A percentile compares a stretch with the other conserved stretches of the same genome.
phyloP scores from a whole-genome alignment of 2,329 filamentous ascomycete species.

The Magnaporthiopsis incrustans region DNA sequence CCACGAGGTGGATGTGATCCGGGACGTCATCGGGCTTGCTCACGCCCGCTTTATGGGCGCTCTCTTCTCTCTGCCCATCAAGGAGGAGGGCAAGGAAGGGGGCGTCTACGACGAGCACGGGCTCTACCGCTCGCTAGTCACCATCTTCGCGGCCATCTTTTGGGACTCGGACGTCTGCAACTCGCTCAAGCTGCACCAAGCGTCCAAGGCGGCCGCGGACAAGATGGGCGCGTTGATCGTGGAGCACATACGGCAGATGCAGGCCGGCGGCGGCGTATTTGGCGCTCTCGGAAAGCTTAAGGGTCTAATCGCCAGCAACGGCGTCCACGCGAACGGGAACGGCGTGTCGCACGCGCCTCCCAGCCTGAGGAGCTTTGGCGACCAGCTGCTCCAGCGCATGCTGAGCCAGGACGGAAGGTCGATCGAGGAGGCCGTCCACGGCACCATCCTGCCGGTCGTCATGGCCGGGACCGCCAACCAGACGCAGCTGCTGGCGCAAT shows the following conservation, averaged over 20 bases:
- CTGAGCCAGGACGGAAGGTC: slow-evolving; percentile 40
- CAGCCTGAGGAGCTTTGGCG: slow-evolving; percentile 47
- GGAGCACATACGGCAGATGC: neutral
- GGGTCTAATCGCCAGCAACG: neutral
- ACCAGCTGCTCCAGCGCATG: slow-evolving; percentile 46
- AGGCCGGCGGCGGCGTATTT: neutral
- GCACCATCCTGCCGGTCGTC: slow-evolving; percentile 48
- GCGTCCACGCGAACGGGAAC: neutral
- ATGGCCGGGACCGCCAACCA: slow-evolving; percentile 51
- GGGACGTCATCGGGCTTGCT: slow-evolving; percentile 51
- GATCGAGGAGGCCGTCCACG: slow-evolving; percentile 46
- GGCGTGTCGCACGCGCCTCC: slow-evolving; percentile 15
- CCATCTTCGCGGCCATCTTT: slow-evolving; percentile 20
- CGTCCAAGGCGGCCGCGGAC: neutral
- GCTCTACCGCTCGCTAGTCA: slow-evolving; percentile 32
- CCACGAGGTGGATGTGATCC: slow-evolving; percentile 32
- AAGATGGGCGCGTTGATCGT: slow-evolving; percentile 1
- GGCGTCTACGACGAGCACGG: slow-evolving; percentile 22
- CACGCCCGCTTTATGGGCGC: slow-evolving; percentile 48
- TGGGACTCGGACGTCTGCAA: slow-evolving; percentile 2
- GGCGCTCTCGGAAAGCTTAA: neutral
- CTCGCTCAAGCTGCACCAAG: neutral
- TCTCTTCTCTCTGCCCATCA: slow-evolving; percentile 50
- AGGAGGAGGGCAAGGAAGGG: slow-evolving; percentile 27
- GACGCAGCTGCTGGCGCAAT: slow-evolving; percentile 47